phyloP scores from a whole-genome alignment of 768 basidiomycete genomes.

The Suillus alpinus region DNA sequence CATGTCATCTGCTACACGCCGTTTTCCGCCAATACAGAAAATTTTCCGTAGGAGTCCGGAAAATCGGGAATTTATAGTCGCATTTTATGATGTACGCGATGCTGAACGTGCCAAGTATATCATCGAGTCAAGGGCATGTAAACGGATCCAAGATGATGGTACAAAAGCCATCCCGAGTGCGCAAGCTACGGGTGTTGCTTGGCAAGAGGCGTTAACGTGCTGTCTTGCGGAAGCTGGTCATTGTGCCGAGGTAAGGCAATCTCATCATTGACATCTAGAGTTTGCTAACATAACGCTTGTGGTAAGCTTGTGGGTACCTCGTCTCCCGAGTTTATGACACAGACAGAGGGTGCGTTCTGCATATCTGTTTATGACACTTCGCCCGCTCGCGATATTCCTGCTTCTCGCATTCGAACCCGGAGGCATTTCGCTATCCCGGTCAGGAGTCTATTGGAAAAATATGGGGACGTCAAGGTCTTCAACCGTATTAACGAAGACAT shows the following conservation, averaged over 20 bases:
- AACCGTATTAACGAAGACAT: slow-evolving; percentile 22
- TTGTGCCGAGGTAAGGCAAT: slow-evolving; percentile 39
- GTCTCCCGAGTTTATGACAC: slow-evolving; percentile 45
- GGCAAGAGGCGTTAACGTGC: slow-evolving; percentile 35
- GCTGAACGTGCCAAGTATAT: slow-evolving; percentile 45
- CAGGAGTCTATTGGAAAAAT: slow-evolving; percentile 27
- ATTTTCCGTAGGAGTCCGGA: slow-evolving; percentile 52
- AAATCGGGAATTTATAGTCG: slow-evolving; percentile 52
- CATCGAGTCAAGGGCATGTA: slow-evolving; percentile 28
- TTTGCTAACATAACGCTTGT: slow-evolving; percentile 9
- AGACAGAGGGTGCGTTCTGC: slow-evolving; percentile 50
- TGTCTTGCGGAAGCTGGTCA: slow-evolving; percentile 45
- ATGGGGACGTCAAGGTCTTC: slow-evolving; percentile 31
- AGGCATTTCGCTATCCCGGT: slow-evolving; percentile 21
- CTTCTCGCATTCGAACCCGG: slow-evolving; percentile 18
- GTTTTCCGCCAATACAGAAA: slow-evolving; percentile 43
- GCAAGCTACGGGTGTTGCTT: slow-evolving; percentile 10
- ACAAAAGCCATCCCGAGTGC: slow-evolving; percentile 8
- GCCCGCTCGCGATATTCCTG: slow-evolving; percentile 18
- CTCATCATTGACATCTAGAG: slow-evolving; percentile 2
- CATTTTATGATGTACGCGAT: slow-evolving; percentile 60
- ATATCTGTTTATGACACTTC: slow-evolving; percentile 38
- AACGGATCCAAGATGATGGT: slow-evolving; percentile 1
- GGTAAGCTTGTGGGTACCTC: slow-evolving; percentile 50
- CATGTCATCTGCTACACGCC: slow-evolving; percentile 1